Evolutionary conservation across 768 basidiomycete genomes (phyloP).

Genomic region (Daedalea quercina): DNA sequence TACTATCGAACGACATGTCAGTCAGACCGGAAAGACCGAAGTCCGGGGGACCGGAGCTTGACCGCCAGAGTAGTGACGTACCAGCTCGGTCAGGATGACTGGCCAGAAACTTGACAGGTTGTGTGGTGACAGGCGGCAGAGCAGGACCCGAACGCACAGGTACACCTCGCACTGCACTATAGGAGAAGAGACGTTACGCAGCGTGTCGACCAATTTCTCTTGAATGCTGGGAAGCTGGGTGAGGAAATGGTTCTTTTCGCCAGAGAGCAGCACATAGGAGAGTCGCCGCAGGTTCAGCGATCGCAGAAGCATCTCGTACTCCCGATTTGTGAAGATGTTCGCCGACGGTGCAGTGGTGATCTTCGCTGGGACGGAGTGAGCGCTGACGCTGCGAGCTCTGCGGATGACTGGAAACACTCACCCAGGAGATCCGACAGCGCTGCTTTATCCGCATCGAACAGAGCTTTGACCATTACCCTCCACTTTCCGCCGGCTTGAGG

Average conservation of each 20-base stretch:
- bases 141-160: constrained; percentile 83
- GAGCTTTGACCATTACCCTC: constrained; percentile 68
- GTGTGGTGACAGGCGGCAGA: constrained; percentile 86
- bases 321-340: constrained; percentile 94
- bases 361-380: constrained; percentile 40
- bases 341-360: constrained; percentile 83
- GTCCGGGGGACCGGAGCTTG: too few species aligned
- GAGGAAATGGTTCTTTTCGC: constrained; percentile 88
- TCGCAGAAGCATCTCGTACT: constrained; percentile 86
- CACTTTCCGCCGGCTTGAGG: constrained; percentile 54
- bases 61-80: constrained; percentile 25
- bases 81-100: constrained; percentile 87
- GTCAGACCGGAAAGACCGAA: background rate
- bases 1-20: constrained; percentile 41
- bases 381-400: too few species aligned
- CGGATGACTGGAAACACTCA: constrained; percentile 27
- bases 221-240: constrained; percentile 90
- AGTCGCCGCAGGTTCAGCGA: constrained; percentile 84
- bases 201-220: constrained; percentile 91
- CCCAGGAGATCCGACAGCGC: constrained; percentile 80
- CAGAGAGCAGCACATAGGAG: constrained; percentile 80
- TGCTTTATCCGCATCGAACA: constrained; percentile 85
- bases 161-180: constrained; percentile 93
- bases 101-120: constrained; percentile 97
- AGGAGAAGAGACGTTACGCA: constrained; percentile 73